Base-by-base conservation (phyloP, 441 rosid species). In the Flueggea neowawraea region DNA sequence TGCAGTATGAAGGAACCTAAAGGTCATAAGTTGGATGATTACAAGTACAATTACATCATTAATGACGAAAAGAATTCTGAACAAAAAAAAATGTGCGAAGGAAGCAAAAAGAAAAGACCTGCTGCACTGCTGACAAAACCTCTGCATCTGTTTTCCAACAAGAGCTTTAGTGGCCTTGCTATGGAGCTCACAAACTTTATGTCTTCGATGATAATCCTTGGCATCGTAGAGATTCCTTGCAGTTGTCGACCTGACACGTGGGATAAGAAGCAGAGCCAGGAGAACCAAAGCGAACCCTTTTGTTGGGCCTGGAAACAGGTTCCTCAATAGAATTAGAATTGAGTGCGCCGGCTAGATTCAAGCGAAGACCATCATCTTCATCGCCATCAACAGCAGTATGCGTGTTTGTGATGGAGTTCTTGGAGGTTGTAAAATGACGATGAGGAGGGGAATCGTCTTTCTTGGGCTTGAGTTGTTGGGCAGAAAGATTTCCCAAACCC, bases 41-140 rank as follows among this genome's bases (percentile, higher is more conserved):
- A 22, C 28, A 22, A 22, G 28, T 22, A 22, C 1, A 22, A 22
- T 22, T 22, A 2, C 41, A 36, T 36, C 41, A 8, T 36, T 36
- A 36, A 36, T 5, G 41, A 36, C 4, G 41, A 36, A 36, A 36
- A 47, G 5, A 13, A 12, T 4, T 28, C 28, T 31, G 17, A 6
- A 10, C 7, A 59, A 39, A 12, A 12, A n/a, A n/a, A 13, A 22
- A 22, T 22, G 28, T 22, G 28, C 28, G 28, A 22, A 22, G 28
- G 28, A 22, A 22, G 28, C 52, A 16, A 5, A 47, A 12, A 0
- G 43, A 10, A 31, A 33, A 22, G 16, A 91, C 98, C 98, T 89
- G 93, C 98, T 91, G 64, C 98, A 91, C 88, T 91, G 98, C 73
- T 91, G 98, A 73, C 98, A 91, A 50, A 91, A 91, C 81, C 98